Base-by-base conservation (phyloP, 768 basidiomycete species). In the Lentinula aciculospora region DNA sequence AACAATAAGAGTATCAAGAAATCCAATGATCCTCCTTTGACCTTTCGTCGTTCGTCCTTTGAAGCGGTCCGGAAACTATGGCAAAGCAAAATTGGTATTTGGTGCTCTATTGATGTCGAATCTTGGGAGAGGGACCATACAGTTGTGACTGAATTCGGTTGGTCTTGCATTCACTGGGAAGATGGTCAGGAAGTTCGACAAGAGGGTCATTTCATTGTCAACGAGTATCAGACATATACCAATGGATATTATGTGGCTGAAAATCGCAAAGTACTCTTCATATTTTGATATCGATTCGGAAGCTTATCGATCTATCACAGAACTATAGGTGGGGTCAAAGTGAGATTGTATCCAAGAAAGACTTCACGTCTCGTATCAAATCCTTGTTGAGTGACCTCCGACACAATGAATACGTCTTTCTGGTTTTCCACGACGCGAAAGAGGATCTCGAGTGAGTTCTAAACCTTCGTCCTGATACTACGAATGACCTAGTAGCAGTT, bases 71-170 rank as follows among this genome's bases (percentile, higher is more conserved):
- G 90, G 17, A 67, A 76, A 3, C 74, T 83, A 53, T 92, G 86
- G 84, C 70, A 72, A 0, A 77, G 78, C 58, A 82, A 84, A 66
- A 76, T 68, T 25, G 91, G 89, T 40, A 79, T 81, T 3, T 93
- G 89, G 88, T 81, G 81, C 65, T 82, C 90, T 15, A 69, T 93
- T 51, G 92, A 94, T 67, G 86, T 94, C 61, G 92, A 94, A 70
- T 82, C 80, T 17, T 94, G 90, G 90, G 92, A 94, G 66, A 69
- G 70, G 40, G 88, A 91, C 42, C 88, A 91, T n/a, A 32, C 19
- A 21, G 7, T 53, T 3, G 74, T 93, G 61, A 92, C 89, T 25
- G 93, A 95, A 67, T 87, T 91, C 63, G 93, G 93, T n/a, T 93
- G 83, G 79, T 82, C 83, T 63, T 65, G 74, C 8, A 63, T 85